Percentiles rank a stretch among this genome's conserved stretches.
These are phyloP conservation scores for Symbiodinium natans DNA, from an alignment of 73 alveolate genomes.

Conservation along the genomic window DNA sequence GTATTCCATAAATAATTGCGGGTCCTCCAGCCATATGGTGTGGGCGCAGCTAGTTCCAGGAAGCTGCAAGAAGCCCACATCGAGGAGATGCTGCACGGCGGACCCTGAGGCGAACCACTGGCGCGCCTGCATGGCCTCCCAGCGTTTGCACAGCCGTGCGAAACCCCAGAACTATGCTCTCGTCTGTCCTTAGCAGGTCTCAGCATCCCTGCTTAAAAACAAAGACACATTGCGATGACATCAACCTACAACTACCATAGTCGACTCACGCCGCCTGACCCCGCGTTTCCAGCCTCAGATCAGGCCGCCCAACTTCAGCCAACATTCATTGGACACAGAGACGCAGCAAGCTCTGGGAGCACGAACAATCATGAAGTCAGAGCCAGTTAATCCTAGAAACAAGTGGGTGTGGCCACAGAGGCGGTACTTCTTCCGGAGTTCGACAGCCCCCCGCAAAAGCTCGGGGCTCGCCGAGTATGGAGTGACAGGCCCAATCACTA, in stretches of 20 bases:
- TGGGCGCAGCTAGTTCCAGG: slow-evolving; percentile 9
- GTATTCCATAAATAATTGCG: no score
- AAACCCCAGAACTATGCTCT: no score
- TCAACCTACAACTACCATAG: no score
- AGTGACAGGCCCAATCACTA: slow-evolving; percentile 6
- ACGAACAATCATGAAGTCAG: no score
- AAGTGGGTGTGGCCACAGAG: slow-evolving; percentile 7
- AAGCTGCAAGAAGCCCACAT: not conserved
- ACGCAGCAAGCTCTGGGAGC: no score
- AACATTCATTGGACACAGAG: not conserved
- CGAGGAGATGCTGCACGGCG: not conserved
- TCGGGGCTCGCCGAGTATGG: not conserved
- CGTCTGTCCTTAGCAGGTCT: no score
- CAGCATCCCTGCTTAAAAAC: no score
- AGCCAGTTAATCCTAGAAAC: not conserved
- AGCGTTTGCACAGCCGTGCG: no score
- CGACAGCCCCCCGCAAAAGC: not conserved
- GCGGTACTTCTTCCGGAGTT: slow-evolving; percentile 1
- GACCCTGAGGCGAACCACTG: not conserved
- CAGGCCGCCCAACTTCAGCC: not conserved
- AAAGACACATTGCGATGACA: no score
- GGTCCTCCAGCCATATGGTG: slow-evolving; percentile 5
- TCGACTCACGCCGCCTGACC: no score
- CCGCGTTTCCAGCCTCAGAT: not conserved
- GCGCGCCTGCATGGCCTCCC: not conserved